Evolutionary conservation across 2,329 filamentous ascomycete species (phyloP).

Genomic region (Hortaea sp.): DNA sequence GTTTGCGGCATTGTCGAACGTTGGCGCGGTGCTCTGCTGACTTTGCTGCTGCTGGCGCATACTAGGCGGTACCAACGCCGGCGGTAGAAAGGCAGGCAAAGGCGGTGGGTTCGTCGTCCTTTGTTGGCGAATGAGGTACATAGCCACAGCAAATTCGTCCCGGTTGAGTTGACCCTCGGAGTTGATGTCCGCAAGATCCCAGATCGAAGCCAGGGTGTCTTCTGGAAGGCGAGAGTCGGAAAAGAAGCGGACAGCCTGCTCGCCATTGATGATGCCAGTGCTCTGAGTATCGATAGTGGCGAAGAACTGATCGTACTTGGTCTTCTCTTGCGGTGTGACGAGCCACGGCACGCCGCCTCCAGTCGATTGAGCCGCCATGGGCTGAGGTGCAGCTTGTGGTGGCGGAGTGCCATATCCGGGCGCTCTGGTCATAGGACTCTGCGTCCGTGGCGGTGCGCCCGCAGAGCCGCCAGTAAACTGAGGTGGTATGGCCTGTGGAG

Average conservation of each 20-base stretch:
- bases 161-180: conserved; percentile 74
- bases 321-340: conserved; percentile 73
- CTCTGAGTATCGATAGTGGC: conserved; percentile 69
- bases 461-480: conserved; percentile 60
- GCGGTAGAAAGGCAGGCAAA: conserved; percentile 67
- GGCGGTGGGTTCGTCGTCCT: conserved; percentile 58
- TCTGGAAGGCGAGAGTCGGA: conserved; percentile 84
- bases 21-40: conserved; percentile 40
- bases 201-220: conserved; percentile 84
- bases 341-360: conserved; percentile 59
- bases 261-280: conserved; percentile 78
- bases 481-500: conserved; percentile 56
- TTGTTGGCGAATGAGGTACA: conserved; percentile 92
- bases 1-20: conserved; percentile 41
- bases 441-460: conserved; percentile 45
- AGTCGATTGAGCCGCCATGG: conserved; percentile 40
- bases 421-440: conserved; percentile 46
- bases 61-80: conserved; percentile 74
- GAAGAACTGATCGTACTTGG: conserved; percentile 79
- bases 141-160: conserved; percentile 93
- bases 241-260: conserved; percentile 90
- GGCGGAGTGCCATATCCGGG: conserved; percentile 39
- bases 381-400: conserved; percentile 32
- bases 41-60: conserved; percentile 53
- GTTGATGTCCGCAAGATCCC: conserved; percentile 92